phyloP scores from a whole-genome alignment of 2,329 filamentous ascomycete species.

The Fusarium circinatum region DNA sequence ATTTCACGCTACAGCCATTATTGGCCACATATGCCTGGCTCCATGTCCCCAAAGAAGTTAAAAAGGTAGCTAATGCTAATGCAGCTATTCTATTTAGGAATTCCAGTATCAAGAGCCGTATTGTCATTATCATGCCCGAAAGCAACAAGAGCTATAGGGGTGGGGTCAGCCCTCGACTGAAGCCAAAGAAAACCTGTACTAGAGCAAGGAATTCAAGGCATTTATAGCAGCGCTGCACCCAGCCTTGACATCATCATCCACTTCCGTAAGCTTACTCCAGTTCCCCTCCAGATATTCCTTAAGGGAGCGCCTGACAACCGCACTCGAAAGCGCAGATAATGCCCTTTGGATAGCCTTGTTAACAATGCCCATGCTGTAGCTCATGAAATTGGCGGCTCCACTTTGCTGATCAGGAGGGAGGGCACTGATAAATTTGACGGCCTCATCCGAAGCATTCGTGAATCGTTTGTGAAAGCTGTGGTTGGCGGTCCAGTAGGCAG shows the following conservation, averaged over 20 bases:
- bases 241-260: background rate
- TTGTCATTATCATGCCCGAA: accelerated
- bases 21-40: no score
- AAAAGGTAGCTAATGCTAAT: accelerated
- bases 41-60: background rate
- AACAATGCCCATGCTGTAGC: background rate
- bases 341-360: accelerated
- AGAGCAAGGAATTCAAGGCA: accelerated
- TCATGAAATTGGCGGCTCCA: background rate
- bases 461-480: background rate
- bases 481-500: accelerated
- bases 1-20: background rate
- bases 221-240: accelerated
- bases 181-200: accelerated
- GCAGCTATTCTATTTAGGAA: no score
- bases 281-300: accelerated
- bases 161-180: accelerated
- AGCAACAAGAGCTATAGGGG: no score
- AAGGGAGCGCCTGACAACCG: accelerated
- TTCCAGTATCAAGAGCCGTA: no score
- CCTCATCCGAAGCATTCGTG: accelerated
- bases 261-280: background rate
- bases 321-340: background rate
- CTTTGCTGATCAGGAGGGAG: accelerated
- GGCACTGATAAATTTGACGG: accelerated